These are phyloP conservation scores for Tuber aestivum DNA, from an alignment of 495 filamentous ascomycete species.

Conservation along the genomic window DNA sequence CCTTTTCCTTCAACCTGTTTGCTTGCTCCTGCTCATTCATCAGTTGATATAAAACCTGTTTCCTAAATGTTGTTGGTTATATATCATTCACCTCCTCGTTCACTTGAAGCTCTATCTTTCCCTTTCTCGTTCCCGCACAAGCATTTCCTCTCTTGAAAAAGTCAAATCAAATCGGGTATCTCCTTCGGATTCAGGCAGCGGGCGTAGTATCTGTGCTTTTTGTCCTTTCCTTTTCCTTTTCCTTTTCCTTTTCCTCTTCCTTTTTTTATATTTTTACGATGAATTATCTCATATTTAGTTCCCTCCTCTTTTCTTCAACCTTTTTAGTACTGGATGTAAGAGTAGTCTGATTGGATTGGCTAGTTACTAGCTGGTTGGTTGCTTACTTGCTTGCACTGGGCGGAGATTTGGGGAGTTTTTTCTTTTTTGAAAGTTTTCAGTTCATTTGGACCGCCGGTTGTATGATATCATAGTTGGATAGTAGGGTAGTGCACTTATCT, in stretches of 20 bases:
- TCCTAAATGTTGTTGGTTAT: background rate
- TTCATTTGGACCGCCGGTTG: background rate
- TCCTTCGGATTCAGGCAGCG: background rate
- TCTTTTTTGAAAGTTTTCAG: background rate
- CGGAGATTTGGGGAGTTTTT: background rate
- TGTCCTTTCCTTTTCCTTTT: background rate
- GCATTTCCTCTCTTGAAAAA: background rate
- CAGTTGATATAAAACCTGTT: background rate
- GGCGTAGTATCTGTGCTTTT: background rate
- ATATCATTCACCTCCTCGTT: background rate
- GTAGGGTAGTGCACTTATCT: background rate
- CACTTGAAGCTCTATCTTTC: background rate
- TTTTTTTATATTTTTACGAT: too few species aligned
- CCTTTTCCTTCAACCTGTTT: background rate
- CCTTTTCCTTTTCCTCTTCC: too few species aligned
- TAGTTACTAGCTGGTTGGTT: background rate
- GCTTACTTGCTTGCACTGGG: background rate
- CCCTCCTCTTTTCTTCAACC: background rate
- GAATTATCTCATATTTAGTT: conserved; percentile 2
- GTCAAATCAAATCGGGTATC: background rate
- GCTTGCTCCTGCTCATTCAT: background rate
- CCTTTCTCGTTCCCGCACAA: background rate
- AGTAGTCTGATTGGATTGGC: background rate
- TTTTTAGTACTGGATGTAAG: background rate
- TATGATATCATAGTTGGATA: conserved; percentile 3